Evolutionary conservation across 306 rosid species (phyloP).

Genomic region (Cyamopsis tetragonoloba): DNA sequence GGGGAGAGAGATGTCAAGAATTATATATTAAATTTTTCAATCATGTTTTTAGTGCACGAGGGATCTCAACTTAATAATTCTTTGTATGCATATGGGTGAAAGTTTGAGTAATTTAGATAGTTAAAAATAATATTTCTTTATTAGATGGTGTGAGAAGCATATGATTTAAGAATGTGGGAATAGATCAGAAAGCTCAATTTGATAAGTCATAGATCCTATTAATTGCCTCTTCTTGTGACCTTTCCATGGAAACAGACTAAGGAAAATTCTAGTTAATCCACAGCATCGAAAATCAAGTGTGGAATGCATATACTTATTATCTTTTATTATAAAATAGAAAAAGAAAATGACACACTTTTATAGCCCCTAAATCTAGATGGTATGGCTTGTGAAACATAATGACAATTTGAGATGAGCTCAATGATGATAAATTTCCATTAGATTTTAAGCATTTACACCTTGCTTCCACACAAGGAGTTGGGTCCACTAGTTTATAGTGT

Average conservation of each 20-base stretch:
- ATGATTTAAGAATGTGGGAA: neutral
- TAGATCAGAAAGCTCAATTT: neutral
- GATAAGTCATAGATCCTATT: neutral
- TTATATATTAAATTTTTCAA: neutral
- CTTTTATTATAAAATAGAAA: neutral
- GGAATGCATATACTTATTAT: neutral
- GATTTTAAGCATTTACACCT: constrained; percentile 27
- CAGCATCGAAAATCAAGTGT: constrained; percentile 15
- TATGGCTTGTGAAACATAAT: constrained; percentile 25
- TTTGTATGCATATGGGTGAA: neutral
- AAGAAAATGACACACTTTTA: neutral
- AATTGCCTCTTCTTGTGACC: neutral
- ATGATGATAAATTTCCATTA: constrained; percentile 32
- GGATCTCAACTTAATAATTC: neutral
- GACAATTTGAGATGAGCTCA: constrained; percentile 31
- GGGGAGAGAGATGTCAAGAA: too few species aligned
- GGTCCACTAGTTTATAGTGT: constrained; percentile 25
- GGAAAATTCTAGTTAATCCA: too few species aligned
- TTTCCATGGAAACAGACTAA: neutral
- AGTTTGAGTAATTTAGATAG: neutral
- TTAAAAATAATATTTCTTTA: too few species aligned
- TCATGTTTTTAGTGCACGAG: too few species aligned
- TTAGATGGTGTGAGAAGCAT: neutral
- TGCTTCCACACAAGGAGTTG: neutral
- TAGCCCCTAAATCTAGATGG: constrained; percentile 31